A percentile compares a stretch with the other conserved stretches of the same genome.
Conservation (phyloP, 345 rosid species). For the Salix arbutifolia region DNA sequence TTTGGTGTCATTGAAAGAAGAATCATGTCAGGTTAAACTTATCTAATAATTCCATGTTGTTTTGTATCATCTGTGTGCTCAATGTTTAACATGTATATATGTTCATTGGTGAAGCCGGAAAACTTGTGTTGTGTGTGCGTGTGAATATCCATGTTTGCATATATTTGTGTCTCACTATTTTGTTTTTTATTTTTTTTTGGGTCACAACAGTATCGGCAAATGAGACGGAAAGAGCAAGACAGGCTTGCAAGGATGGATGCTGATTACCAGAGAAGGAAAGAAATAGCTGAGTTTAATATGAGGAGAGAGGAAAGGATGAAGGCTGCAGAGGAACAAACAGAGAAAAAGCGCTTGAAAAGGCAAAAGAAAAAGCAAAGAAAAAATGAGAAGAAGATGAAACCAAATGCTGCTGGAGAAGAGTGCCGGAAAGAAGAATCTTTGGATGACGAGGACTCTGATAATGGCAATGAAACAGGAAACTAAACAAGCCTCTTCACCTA, state of each 20-base stretch:
- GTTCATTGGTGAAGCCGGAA: background rate
- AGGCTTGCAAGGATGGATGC: conserved; percentile 83
- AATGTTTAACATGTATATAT: background rate
- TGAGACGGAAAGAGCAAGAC: conserved; percentile 92
- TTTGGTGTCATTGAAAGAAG: background rate
- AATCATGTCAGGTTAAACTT: background rate
- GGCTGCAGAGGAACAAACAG: conserved; percentile 76
- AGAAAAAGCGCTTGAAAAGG: conserved; percentile 78
- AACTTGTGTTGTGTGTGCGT: background rate
- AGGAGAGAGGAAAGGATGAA: conserved; percentile 83
- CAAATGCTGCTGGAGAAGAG: conserved; percentile 38
- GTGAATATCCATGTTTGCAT: background rate
- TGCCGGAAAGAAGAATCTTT: conserved; percentile 45
- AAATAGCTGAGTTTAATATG: conserved; percentile 59
- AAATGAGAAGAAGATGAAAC: conserved; percentile 60
- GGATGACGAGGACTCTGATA: conserved; percentile 45
- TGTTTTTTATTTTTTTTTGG: background rate
- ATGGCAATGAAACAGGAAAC: conserved; percentile 32
- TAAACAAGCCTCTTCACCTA: background rate
- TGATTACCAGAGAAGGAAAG: conserved; percentile 73
- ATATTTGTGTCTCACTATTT: background rate
- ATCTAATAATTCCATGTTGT: background rate
- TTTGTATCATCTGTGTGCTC: background rate
- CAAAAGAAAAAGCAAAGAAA: conserved; percentile 78
- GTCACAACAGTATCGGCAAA: conserved; percentile 68